Base-by-base conservation (phyloP, 164 flowering plant species). In the Vitis amurensis region DNA sequence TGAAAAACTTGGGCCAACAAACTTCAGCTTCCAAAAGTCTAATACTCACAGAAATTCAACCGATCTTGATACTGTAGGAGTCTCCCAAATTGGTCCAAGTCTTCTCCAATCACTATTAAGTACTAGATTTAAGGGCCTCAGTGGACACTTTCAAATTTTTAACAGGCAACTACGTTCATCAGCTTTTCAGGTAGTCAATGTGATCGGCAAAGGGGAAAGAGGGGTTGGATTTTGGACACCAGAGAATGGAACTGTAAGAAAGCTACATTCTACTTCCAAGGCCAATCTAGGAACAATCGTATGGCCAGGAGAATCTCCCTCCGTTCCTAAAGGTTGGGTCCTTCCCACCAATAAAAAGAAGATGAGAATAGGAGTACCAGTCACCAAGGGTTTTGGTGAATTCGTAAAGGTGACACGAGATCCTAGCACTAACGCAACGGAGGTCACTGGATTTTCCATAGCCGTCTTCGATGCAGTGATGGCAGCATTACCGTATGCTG, bases 181-280 rank as follows among this genome's bases (percentile, higher is more conserved):
- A 3, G 55, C 44, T 3, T 79, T 77, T 31, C 55, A 84, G 61
- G 76, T 86, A 16, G 27, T 85, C 27, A 87, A 87, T 63, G 73
- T 85, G 50, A 62, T 63, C n/a, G 77, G 80, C 2, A 30, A 70
- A 8, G 75, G 69, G 10, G 78, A 8, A 11, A 71, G 72, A 19
- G 55, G 4, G n/a, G 47, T 87, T 11, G 88, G 85, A 14, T 73
- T 57, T 31, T 87, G 91, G 91, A 76, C 74, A 29, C 62, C 59
- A 1, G 12, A 57, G 49, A 52, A 19, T 4, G 81, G 81, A 30
- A 47, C 74, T 1, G 15, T 11, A 4, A 68, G 14, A 19, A 56
- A 50, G 8, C 12, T 67, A 53, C 15, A 58, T 31, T 11, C 37
- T 3, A 63, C 50, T 49, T 23, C 63, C 10, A 50, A 8, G n/a